A percentile compares a stretch with the other conserved stretches of the same genome.
phyloP scores from a whole-genome alignment of 768 basidiomycete genomes.

The Sistotremastrum suecicum region DNA sequence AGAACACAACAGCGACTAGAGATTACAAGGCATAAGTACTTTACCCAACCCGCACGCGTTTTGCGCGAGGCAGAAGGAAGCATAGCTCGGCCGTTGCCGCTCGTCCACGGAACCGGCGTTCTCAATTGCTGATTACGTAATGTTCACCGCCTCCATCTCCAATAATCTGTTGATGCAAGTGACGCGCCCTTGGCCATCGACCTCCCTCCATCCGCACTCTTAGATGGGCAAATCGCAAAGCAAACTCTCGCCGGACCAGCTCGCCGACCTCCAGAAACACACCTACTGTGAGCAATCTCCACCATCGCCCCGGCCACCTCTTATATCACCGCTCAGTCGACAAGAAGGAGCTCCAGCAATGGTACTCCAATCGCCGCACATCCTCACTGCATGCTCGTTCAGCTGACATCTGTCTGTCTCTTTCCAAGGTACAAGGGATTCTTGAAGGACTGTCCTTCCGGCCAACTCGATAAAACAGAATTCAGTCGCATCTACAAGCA shows the following conservation, averaged over 20 bases:
- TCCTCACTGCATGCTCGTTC: conserved; percentile 1
- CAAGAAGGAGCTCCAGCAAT: conserved; percentile 94
- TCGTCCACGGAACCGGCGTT: background rate
- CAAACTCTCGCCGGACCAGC: conserved; percentile 88
- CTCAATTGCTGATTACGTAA: background rate
- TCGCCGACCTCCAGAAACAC: conserved; percentile 91
- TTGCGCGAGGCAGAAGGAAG: too few relatives aligned
- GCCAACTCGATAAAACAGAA: conserved; percentile 89
- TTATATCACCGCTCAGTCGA: conserved; percentile 44
- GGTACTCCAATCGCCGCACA: conserved; percentile 28
- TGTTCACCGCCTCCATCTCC: background rate
- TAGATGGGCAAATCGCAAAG: conserved; percentile 96
- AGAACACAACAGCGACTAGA: too few relatives aligned
- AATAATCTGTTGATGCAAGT: too few relatives aligned
- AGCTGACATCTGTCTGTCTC: conserved; percentile 6
- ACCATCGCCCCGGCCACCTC: background rate
- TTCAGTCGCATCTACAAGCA: conserved; percentile 98
- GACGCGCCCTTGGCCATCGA: too few relatives aligned
- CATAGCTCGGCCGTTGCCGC: too few relatives aligned
- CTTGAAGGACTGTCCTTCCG: conserved; percentile 95
- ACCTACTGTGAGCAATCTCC: conserved; percentile 71
- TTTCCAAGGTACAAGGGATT: conserved; percentile 91
- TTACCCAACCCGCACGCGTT: too few relatives aligned
- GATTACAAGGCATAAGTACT: too few relatives aligned
- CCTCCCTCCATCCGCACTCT: conserved; percentile 6